phyloP scores from a whole-genome alignment of 371 early-diverging fungal genomes.

The Pancytospora philotis region DNA sequence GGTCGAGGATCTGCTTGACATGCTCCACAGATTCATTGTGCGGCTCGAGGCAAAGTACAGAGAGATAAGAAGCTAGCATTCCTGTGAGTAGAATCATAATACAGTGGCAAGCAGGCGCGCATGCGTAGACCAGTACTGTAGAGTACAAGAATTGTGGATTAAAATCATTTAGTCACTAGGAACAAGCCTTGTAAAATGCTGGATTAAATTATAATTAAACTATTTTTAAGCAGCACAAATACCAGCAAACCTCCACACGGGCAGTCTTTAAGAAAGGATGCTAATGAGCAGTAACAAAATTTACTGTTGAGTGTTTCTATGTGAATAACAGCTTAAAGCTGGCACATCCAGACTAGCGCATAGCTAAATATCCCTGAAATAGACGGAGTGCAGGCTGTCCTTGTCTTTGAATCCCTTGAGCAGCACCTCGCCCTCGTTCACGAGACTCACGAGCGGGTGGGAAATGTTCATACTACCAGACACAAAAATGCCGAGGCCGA shows the following conservation, averaged over 20 bases:
- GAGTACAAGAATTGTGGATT: neutral
- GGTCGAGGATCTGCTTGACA: slow-evolving; percentile 9
- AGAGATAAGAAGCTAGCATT: slow-evolving; percentile 1
- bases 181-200: neutral
- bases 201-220: too few species aligned
- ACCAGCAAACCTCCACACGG: neutral
- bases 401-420: slow-evolving; percentile 22
- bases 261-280: neutral
- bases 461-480: slow-evolving; percentile 21
- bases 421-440: slow-evolving; percentile 16
- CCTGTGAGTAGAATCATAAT: neutral
- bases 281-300: neutral
- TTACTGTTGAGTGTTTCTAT: neutral
- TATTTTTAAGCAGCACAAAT: too few species aligned
- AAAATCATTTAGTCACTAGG: neutral
- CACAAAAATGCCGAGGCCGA: slow-evolving; percentile 31
- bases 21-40: slow-evolving; percentile 15
- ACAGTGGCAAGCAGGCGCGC: neutral
- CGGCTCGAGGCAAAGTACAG: neutral
- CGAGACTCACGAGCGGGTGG: slow-evolving; percentile 6
- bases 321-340: neutral
- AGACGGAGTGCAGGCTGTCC: slow-evolving; percentile 6
- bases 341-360: neutral
- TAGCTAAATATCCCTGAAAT: neutral
- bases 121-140: neutral